Evolutionary conservation across 2,329 filamentous ascomycete species (phyloP).

Genomic region (Fusarium equiseti): DNA sequence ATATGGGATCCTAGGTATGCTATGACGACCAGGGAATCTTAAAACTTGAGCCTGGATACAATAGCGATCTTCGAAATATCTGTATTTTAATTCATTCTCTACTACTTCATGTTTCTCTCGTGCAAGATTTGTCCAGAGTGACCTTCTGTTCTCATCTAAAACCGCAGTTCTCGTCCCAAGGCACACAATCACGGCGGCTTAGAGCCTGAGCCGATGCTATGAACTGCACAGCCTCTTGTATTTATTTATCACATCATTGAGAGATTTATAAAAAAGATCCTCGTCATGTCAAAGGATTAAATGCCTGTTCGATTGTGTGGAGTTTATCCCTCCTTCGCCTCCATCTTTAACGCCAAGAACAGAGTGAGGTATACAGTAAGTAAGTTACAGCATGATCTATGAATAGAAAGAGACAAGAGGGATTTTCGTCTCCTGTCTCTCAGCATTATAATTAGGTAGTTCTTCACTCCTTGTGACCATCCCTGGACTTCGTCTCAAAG

Average conservation of each 20-base stretch:
- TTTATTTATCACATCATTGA: neutral
- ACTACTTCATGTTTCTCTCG: too few relatives aligned
- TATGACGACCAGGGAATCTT: neutral
- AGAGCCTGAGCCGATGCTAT: neutral
- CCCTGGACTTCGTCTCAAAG: constrained; percentile 6
- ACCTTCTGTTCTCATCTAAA: neutral
- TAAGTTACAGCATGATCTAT: constrained; percentile 34
- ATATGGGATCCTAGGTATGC: neutral
- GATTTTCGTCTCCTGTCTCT: neutral
- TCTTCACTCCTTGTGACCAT: neutral
- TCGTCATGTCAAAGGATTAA: neutral
- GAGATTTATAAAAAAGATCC: too few relatives aligned
- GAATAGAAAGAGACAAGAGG: constrained; percentile 27
- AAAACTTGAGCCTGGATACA: too few relatives aligned
- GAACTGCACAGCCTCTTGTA: neutral
- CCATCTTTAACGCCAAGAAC: constrained; percentile 28
- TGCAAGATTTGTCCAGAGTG: too few relatives aligned
- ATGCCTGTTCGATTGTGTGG: constrained; percentile 22
- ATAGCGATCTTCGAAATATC: rapidly evolving
- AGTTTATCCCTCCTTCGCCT: constrained; percentile 9
- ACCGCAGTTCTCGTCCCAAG: too few relatives aligned
- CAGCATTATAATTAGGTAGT: constrained; percentile 4
- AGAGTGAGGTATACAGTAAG: constrained; percentile 16
- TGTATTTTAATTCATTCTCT: too few relatives aligned
- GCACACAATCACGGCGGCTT: neutral